Evolutionary conservation across 2,329 filamentous ascomycete species (phyloP).

Genomic region (Fusarium subglutinans): DNA sequence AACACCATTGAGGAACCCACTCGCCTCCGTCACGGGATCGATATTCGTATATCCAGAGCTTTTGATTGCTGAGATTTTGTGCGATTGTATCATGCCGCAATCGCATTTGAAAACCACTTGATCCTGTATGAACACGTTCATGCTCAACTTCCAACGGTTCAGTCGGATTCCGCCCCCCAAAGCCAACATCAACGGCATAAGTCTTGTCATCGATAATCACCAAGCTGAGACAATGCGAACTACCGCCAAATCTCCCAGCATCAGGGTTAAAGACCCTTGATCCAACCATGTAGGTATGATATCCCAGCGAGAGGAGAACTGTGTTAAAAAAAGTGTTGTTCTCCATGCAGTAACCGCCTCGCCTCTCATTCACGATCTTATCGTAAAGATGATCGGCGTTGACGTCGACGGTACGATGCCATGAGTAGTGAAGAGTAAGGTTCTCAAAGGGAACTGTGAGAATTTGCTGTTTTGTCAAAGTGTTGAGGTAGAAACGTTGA

Average conservation of each 20-base stretch:
- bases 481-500: background rate
- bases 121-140: background rate
- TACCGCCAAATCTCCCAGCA: background rate
- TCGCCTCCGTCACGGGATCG: background rate
- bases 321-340: slow-evolving; percentile 24
- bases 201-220: background rate
- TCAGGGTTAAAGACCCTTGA: slow-evolving; percentile 11
- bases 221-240: slow-evolving; percentile 15
- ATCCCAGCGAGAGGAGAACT: slow-evolving; percentile 1
- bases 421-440: slow-evolving; percentile 25
- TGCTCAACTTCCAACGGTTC: background rate
- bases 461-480: background rate
- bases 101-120: slow-evolving; percentile 8
- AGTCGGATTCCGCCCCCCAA: slow-evolving; percentile 5
- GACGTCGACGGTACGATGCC: slow-evolving; percentile 4
- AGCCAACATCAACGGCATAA: slow-evolving; percentile 21
- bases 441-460: slow-evolving; percentile 16
- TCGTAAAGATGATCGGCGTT: slow-evolving; percentile 9
- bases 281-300: slow-evolving; percentile 3
- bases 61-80: slow-evolving; percentile 3
- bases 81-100: background rate
- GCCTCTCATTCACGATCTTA: slow-evolving; percentile 15
- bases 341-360: slow-evolving; percentile 28
- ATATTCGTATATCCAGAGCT: slow-evolving; percentile 26
- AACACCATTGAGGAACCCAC: slow-evolving; percentile 24